A percentile compares a stretch with the other conserved stretches of the same genome.
These are phyloP conservation scores for Flaveria sonorensis DNA, from an alignment of 129 eudicot genomes.

Conservation along the genomic window DNA sequence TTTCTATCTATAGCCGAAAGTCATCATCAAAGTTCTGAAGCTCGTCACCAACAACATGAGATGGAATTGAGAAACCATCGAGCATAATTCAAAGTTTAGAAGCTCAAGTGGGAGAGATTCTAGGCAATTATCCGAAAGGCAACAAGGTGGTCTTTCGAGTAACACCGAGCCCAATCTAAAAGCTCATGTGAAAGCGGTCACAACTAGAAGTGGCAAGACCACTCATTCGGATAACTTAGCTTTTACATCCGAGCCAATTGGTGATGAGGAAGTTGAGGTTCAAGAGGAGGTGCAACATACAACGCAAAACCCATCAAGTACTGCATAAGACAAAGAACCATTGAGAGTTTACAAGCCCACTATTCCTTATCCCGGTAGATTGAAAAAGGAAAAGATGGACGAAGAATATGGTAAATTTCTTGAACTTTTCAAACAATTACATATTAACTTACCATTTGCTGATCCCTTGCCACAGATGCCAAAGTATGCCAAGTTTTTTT, in stretches of 20 bases:
- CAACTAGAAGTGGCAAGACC: too few species aligned
- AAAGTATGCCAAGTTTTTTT: background rate
- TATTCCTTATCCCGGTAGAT: too few species aligned
- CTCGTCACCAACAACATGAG: too few species aligned
- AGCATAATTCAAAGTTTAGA: background rate
- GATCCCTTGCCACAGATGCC: background rate
- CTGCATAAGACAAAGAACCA: background rate
- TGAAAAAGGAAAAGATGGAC: too few species aligned
- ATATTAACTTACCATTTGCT: background rate
- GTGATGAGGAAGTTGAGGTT: background rate
- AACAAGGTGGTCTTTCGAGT: background rate
- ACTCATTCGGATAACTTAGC: too few species aligned
- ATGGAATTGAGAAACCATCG: too few species aligned
- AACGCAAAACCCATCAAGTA: background rate
- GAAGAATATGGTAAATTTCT: background rate
- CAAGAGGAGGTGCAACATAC: background rate
- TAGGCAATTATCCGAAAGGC: background rate
- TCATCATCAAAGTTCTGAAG: too few species aligned
- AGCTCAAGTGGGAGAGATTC: background rate
- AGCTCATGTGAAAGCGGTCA: background rate
- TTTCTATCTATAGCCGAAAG: too few species aligned
- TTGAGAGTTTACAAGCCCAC: too few species aligned
- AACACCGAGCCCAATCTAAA: background rate
- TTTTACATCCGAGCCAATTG: background rate
- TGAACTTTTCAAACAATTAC: background rate